Evolutionary conservation across 495 filamentous ascomycete species (phyloP).

Genomic region (Aspergillus indologenus): DNA sequence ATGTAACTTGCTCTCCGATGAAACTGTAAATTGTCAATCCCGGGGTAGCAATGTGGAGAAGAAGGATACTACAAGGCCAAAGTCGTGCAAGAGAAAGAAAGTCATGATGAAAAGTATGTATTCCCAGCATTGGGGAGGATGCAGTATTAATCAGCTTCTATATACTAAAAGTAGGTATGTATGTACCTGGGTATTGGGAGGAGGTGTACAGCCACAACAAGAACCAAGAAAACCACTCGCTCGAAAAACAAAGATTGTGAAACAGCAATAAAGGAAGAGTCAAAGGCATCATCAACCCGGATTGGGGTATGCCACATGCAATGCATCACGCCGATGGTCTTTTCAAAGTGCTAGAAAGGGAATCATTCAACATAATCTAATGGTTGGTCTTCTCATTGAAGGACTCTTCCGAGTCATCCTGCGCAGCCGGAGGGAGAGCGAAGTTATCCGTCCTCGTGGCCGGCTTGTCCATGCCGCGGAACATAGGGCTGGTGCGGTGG

Average conservation of each 20-base stretch:
- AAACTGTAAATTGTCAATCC: background rate
- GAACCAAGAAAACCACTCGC: slow-evolving; percentile 1
- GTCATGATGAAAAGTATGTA: background rate
- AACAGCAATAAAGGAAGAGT: slow-evolving; percentile 1
- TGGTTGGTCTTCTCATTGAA: slow-evolving; percentile 25
- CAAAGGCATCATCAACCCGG: slow-evolving; percentile 7
- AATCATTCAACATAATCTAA: slow-evolving; percentile 5
- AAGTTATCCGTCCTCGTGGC: slow-evolving; percentile 36
- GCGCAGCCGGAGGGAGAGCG: slow-evolving; percentile 40
- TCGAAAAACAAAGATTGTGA: background rate
- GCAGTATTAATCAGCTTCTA: slow-evolving; percentile 10
- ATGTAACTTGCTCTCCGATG: background rate
- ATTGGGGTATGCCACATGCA: slow-evolving; percentile 12
- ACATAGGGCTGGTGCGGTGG: slow-evolving; percentile 50
- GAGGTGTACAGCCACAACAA: background rate
- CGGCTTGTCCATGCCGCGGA: slow-evolving; percentile 40
- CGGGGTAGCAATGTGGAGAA: background rate
- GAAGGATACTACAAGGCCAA: background rate
- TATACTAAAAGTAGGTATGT: slow-evolving; percentile 9
- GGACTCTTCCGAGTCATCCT: slow-evolving; percentile 21
- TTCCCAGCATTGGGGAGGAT: background rate
- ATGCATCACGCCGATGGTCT: slow-evolving; percentile 3
- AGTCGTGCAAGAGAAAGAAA: background rate
- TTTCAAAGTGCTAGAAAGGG: slow-evolving; percentile 1
- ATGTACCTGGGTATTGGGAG: slow-evolving; percentile 15